These are phyloP conservation scores for Sugiyamaella paludigena DNA, from an alignment of 1,139 yeast species.

Conservation along the genomic window DNA sequence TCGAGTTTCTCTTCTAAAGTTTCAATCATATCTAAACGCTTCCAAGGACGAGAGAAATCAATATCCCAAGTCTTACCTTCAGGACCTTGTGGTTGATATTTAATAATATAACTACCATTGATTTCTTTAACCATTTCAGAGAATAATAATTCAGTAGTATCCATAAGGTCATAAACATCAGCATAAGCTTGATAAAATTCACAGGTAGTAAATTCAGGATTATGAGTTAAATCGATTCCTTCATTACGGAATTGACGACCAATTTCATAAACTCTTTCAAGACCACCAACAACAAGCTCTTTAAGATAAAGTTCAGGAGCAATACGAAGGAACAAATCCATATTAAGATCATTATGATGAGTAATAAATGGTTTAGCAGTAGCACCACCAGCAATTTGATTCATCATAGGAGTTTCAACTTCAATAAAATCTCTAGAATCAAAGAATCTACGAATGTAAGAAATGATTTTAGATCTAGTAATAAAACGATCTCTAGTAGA, in stretches of 20 bases:
- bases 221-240: constrained; percentile 97
- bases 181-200: constrained; percentile 96
- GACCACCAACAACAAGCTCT: constrained; percentile 96
- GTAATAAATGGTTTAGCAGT: constrained; percentile 97
- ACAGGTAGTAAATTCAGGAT: constrained; percentile 97
- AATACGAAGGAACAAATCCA: constrained; percentile 97
- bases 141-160: constrained; percentile 88
- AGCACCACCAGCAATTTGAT: constrained; percentile 98
- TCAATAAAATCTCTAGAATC: constrained; percentile 85
- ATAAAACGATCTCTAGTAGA: constrained; percentile 73
- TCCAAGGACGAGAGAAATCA: constrained; percentile 97
- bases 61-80: constrained; percentile 73
- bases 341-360: constrained; percentile 93
- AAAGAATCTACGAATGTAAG: constrained; percentile 81
- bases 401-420: constrained; percentile 99
- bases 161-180: constrained; percentile 93
- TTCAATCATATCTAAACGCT: constrained; percentile 95
- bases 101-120: constrained; percentile 81
- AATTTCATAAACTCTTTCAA: constrained; percentile 97
- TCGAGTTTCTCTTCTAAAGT: constrained; percentile 84
- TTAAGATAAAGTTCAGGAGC: constrained; percentile 97
- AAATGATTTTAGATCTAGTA: constrained; percentile 84
- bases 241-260: constrained; percentile 99
- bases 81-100: constrained; percentile 88
- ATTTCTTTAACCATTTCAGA: constrained; percentile 97